A percentile compares a stretch with the other conserved stretches of the same genome.
These are phyloP conservation scores for Asterophora lycoperdoides DNA, from an alignment of 768 basidiomycete genomes.

Conservation along the genomic window DNA sequence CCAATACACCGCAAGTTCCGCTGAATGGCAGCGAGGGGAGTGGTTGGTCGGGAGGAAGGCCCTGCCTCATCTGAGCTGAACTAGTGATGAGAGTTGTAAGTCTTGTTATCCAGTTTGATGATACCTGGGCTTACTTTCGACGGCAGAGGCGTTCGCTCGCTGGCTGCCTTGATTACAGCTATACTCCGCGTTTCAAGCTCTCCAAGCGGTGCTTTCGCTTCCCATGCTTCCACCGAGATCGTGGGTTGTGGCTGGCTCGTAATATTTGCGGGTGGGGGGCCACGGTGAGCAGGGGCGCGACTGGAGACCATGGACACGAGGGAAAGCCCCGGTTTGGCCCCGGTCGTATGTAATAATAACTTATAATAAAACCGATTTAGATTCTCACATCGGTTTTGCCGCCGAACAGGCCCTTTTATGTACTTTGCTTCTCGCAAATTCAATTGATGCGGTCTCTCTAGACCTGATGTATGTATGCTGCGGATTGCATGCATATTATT, in stretches of 20 bases:
- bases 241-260: conserved; percentile 33
- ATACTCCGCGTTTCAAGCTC: conserved; percentile 70
- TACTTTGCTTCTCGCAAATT: no score
- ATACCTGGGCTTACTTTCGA: conserved; percentile 55
- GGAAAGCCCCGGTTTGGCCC: no score
- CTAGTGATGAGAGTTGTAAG: conserved; percentile 17
- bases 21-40: conserved; percentile 32
- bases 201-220: conserved; percentile 69
- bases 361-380: no score
- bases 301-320: not conserved
- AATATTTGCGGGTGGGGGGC: conserved; percentile 7
- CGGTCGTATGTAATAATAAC: not conserved
- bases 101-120: not conserved
- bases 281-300: conserved; percentile 1
- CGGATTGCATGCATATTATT: not conserved
- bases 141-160: conserved; percentile 61
- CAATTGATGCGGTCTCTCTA: no score
- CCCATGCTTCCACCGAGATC: conserved; percentile 88
- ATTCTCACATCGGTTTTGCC: no score
- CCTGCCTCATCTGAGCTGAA: conserved; percentile 26
- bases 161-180: conserved; percentile 53
- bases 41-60: conserved; percentile 35
- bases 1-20: conserved; percentile 24
- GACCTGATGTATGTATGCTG: no score
- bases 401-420: no score